phyloP scores from a whole-genome alignment of 2,329 filamentous ascomycete genomes.

The Colletotrichum scovillei region DNA sequence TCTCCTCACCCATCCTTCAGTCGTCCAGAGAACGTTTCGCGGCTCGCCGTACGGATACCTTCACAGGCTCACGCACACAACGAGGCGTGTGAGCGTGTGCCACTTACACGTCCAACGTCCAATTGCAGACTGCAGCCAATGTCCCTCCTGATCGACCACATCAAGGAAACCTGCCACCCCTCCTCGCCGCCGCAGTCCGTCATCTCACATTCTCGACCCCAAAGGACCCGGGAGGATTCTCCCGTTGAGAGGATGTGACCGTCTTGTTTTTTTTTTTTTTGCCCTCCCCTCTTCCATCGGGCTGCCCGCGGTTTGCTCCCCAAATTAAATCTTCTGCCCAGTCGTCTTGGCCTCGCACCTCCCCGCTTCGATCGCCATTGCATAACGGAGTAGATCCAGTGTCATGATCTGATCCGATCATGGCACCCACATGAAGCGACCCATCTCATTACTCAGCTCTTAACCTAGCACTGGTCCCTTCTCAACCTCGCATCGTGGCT shows the following conservation, averaged over 20 bases:
- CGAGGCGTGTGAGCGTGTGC: background rate
- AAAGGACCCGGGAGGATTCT: background rate
- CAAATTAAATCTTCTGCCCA: background rate
- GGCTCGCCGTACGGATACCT: background rate
- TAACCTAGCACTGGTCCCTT: background rate
- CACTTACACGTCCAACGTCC: background rate
- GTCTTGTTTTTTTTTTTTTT: background rate
- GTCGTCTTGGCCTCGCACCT: slow-evolving; percentile 1
- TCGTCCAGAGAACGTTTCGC: background rate
- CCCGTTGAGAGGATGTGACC: background rate
- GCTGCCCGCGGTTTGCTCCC: slow-evolving; percentile 1
- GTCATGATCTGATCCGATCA: slow-evolving; percentile 8
- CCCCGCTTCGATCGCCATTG: slow-evolving; percentile 10
- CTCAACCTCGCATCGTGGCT: background rate
- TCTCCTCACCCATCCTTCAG: background rate
- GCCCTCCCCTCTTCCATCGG: background rate
- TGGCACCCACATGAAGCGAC: slow-evolving; percentile 3
- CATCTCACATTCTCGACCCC: slow-evolving; percentile 16
- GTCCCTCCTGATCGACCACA: background rate
- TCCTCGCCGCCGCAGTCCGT: slow-evolving; percentile 1
- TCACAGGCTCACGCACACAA: background rate
- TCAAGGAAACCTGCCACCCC: slow-evolving; percentile 2
- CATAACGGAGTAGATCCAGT: slow-evolving; percentile 10
- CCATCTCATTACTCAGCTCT: background rate
- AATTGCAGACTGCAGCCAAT: background rate